Evolutionary conservation across 768 basidiomycete species (phyloP), one percentile per base, ranked within the genome.

Genomic region (Serendipita sp.): DNA sequence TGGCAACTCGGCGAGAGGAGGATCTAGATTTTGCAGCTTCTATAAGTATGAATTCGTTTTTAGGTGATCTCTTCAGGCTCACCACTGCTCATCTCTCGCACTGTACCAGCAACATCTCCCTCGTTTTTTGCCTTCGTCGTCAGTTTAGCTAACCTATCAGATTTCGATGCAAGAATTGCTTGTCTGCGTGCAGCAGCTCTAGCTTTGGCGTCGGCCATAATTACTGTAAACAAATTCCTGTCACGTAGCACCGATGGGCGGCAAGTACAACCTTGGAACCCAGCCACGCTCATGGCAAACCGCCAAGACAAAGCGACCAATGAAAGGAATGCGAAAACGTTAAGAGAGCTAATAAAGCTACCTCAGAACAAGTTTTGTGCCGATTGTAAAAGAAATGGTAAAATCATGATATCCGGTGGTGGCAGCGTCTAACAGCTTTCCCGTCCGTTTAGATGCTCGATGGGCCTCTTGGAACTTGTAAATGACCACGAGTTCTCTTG

Each of bases 381-480:
- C 1, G 95, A 99, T 71, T 99, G 95, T 79, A 95, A 96, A 73
- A 85, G 89, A 67, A 94, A 96, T 74, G 95, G 94, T 90, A 69
- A 41, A 85, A 23, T 34, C 30, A 28, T 28, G 28, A 44, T 41
- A 16, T 41, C 30, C 44, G 63, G 51, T 16, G 35, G 35, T 44
- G 30, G 54, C 36, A 8, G 64, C 32, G 18, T 35, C 35, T 60
- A 18, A 63, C 64, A 23, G 23, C 23, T 23, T 23, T 3, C 23
- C 36, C n/a, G 62, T 60, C 66, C 54, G n/a, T 35, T 15, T 68
- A 96, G 94, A 98, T 79, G 91, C 95, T 48, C 81, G 95, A 70
- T 99, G 95, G 95, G 95, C 95, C 47, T 92, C 91, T 5, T 96
- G 93, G 89, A 98, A 97, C 74, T 75, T 97, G 89, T 91, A 72